Evolutionary conservation across 495 filamentous ascomycete species (phyloP).

Genomic region (Tetracladium setigerum): DNA sequence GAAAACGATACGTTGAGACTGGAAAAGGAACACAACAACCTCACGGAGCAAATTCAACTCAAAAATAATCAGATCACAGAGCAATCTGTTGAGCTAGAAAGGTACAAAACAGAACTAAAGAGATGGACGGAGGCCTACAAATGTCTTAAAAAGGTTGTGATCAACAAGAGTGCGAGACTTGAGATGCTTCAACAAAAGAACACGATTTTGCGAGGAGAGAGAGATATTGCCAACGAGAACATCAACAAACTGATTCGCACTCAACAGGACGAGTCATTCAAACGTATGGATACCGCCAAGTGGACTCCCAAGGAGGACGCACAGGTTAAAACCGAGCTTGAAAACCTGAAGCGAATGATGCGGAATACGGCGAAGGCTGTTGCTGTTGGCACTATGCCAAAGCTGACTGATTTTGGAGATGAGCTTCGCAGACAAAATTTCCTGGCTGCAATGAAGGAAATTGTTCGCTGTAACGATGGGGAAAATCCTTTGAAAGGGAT

Average conservation of each 20-base stretch:
- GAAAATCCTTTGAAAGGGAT: not conserved
- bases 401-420: not conserved
- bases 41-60: too few relatives aligned
- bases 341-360: constrained; percentile 10
- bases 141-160: not conserved
- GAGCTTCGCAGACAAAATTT: not conserved
- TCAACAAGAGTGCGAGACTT: not conserved
- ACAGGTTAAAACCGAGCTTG: constrained; percentile 6
- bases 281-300: constrained; percentile 3
- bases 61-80: too few relatives aligned
- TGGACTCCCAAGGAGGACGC: constrained; percentile 7
- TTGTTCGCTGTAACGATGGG: not conserved
- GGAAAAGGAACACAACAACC: too few relatives aligned
- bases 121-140: too few relatives aligned
- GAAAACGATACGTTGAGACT: not conserved
- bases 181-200: too few relatives aligned
- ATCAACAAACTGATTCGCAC: constrained; percentile 2
- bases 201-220: too few relatives aligned
- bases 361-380: not conserved
- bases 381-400: not conserved
- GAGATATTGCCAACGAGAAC: not conserved
- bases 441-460: not conserved
- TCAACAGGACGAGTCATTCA: constrained; percentile 7
- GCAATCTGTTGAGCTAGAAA: too few relatives aligned
- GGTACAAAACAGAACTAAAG: too few relatives aligned